Evolutionary conservation across 306 rosid species (phyloP).

Genomic region (Quercus wislizeni): DNA sequence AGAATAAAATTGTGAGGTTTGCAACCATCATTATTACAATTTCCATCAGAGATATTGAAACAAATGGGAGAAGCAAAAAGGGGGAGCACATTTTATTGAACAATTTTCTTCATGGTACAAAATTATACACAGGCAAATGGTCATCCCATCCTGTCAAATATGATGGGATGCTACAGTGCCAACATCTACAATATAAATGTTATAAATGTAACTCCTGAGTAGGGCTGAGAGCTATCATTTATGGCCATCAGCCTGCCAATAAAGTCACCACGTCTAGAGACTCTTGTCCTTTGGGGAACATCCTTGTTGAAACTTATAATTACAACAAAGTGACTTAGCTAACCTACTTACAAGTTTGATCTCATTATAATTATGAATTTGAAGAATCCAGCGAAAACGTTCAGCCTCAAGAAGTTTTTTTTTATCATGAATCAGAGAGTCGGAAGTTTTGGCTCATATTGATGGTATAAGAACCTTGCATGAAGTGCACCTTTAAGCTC

Average conservation of each 20-base stretch:
- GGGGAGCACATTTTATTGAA: not conserved
- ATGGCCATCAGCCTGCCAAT: conserved; percentile 16
- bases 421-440: not conserved
- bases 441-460: not conserved
- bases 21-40: not conserved
- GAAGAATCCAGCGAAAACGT: not conserved
- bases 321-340: conserved; percentile 34
- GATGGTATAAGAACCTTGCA: not conserved
- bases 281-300: not conserved
- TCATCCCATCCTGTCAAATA: conserved; percentile 9
- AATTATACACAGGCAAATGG: conserved; percentile 8
- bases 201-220: conserved; percentile 6
- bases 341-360: conserved; percentile 6
- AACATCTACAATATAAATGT: not conserved
- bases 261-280: conserved; percentile 11
- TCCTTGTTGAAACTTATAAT: conserved; percentile 1
- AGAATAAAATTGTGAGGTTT: not conserved
- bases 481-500: conserved; percentile 9
- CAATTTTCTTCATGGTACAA: not conserved
- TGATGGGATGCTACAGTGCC: conserved; percentile 14
- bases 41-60: not conserved
- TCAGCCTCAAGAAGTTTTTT: not conserved
- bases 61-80: not conserved
- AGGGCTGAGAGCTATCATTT: conserved; percentile 4
- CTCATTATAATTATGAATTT: not conserved